Conservation (phyloP, 2,329 filamentous ascomycete genomes). For the Sclerotiophoma versabilis region DNA sequence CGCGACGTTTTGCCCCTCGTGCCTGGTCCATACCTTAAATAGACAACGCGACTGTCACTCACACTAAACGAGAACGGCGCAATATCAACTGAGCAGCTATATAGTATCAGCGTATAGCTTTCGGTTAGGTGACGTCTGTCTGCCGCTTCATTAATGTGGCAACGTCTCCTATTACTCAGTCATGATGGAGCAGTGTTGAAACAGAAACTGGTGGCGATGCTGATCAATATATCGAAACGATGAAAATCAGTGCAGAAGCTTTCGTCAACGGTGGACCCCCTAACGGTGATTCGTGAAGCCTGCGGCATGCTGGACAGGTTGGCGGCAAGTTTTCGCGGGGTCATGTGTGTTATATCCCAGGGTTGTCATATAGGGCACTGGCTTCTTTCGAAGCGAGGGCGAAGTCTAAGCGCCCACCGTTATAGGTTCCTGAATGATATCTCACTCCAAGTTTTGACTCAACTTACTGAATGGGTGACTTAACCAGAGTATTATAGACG, state of each 20-base stretch:
- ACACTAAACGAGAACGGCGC: neutral
- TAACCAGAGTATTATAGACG: neutral
- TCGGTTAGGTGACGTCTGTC: neutral
- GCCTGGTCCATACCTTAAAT: neutral
- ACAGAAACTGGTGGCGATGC: neutral
- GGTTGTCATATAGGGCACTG: conserved; percentile 11
- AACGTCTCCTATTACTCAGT: neutral
- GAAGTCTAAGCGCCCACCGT: neutral
- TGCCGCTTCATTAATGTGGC: neutral
- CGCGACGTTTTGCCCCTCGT: neutral
- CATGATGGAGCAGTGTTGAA: neutral
- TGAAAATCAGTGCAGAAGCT: conserved; percentile 11
- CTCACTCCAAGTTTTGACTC: neutral
- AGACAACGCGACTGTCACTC: neutral
- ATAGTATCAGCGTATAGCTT: neutral
- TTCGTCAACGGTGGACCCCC: conserved; percentile 3
- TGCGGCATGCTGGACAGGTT: neutral
- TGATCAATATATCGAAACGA: conserved; percentile 22
- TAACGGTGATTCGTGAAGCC: neutral
- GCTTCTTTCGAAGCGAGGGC: neutral
- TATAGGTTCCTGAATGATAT: neutral
- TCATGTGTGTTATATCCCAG: conserved; percentile 10
- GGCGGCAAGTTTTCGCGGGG: conserved; percentile 5
- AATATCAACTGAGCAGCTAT: neutral
- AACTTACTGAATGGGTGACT: neutral